Base-by-base conservation (phyloP, 805 yeast genomes). In the Starmerella scarabaei region DNA sequence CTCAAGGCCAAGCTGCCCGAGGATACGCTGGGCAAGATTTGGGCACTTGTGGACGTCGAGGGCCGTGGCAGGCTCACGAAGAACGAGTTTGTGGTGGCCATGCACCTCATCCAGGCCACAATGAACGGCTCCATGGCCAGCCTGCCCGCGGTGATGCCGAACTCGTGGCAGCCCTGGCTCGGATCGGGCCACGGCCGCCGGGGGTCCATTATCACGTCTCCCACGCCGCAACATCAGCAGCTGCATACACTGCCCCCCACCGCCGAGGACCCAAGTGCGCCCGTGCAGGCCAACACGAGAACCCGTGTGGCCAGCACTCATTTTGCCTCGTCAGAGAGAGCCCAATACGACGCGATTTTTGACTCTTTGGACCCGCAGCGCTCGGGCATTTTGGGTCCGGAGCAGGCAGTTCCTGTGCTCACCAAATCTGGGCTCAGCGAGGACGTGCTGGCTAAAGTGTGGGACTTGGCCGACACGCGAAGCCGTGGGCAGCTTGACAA, bases 391-490 rank as follows among this genome's bases (percentile, higher is more conserved):
- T 67, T 88, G 49, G 71, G 77, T 18, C 79, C 95, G 3, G 73
- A 69, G 43, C 83, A 83, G 49, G 84, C 91, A 33, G 98, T 94
- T 5, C 77, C 80, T 6, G 84, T 86, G 57, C 72, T 91, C 52
- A 76, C 83, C 68, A 80, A 91, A 8, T 88, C 97, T 3, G 80
- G 82, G 46, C 71, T 91, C 44, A 71, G 77, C 37, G 94, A 86
- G 53, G 86, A 82, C 37, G 76, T 74, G 17, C 69, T 91, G 47
- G 98, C 97, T 1, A 64, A 74, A 19, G 76, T 88, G 32, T 91
- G 99, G 99, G 98, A 91, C 61, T 67, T 91, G 50, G 75, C 97
- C 8, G 96, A 91, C 58, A 70, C 84, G 46, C 80, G 82, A 50
- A 84, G 84, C 59, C 74, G 81, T 33, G 96, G 95, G 20, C 70